These are phyloP conservation scores for Parietichytrium sp. DNA, from an alignment of 108 stramenopile genomes.

Conservation along the genomic window DNA sequence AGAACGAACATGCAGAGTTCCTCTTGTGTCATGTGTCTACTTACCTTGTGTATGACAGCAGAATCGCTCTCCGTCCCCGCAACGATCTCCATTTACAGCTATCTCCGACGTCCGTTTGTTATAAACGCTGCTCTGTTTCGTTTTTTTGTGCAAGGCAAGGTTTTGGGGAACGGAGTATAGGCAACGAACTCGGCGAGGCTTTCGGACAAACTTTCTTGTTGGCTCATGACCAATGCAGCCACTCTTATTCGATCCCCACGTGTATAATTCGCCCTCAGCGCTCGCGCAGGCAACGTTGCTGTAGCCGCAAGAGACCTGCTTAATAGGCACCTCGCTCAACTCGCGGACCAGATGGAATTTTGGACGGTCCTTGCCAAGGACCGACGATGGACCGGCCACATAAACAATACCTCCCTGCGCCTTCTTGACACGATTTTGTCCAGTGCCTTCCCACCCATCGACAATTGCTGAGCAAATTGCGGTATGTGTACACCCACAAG, in stretches of 20 bases:
- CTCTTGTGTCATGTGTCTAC: too few relatives aligned
- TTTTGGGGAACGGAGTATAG: constrained; percentile 52
- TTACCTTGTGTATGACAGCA: constrained; percentile 6
- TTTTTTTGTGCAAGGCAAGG: constrained; percentile 46
- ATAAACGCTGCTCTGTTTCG: constrained; percentile 57
- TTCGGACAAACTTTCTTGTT: constrained; percentile 42
- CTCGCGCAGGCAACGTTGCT: constrained; percentile 57
- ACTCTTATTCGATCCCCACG: constrained; percentile 63
- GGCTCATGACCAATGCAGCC: constrained; percentile 66
- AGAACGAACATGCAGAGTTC: too few relatives aligned
- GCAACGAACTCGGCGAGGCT: constrained; percentile 49
- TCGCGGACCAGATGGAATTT: constrained; percentile 39
- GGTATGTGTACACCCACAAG: constrained; percentile 63
- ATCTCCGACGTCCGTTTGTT: constrained; percentile 22
- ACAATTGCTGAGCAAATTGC: constrained; percentile 48
- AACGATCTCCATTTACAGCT: constrained; percentile 31
- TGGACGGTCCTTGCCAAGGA: constrained; percentile 52
- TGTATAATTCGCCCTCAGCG: constrained; percentile 64
- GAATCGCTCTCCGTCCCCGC: not conserved
- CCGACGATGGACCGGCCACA: constrained; percentile 59
- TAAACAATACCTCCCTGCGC: constrained; percentile 56
- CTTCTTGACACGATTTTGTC: constrained; percentile 37
- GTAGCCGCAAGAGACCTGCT: constrained; percentile 63
- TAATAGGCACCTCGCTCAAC: constrained; percentile 36
- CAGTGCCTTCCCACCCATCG: constrained; percentile 40